phyloP scores from a whole-genome alignment of 768 basidiomycete species.

The Pseudohyphozyma bogoriensis region DNA sequence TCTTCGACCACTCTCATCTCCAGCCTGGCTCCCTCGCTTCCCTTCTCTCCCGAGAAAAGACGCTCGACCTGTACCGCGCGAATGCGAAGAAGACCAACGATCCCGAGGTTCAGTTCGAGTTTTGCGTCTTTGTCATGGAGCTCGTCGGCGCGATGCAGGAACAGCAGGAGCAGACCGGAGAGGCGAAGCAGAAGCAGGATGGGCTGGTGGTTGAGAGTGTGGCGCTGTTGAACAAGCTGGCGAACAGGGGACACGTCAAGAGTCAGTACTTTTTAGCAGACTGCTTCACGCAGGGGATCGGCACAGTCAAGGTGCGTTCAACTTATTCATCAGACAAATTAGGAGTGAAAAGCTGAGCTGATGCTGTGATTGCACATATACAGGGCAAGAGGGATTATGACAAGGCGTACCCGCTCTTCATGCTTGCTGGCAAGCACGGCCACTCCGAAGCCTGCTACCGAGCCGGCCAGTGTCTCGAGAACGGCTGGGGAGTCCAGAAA shows the following conservation, averaged over 20 bases:
- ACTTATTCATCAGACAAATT: background rate
- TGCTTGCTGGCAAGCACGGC: slow-evolving; percentile 91
- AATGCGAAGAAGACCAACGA: slow-evolving; percentile 99
- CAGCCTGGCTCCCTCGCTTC: slow-evolving; percentile 69
- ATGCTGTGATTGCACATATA: background rate
- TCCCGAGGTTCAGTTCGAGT: slow-evolving; percentile 94
- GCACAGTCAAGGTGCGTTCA: slow-evolving; percentile 22
- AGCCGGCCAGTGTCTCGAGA: slow-evolving; percentile 94
- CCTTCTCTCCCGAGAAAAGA: slow-evolving; percentile 87
- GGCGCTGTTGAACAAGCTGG: slow-evolving; percentile 73
- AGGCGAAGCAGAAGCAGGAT: slow-evolving; percentile 42
- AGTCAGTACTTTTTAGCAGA: slow-evolving; percentile 97
- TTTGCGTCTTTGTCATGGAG: slow-evolving; percentile 97
- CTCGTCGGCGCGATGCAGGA: slow-evolving; percentile 74
- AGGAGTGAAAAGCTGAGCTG: background rate
- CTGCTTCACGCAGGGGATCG: slow-evolving; percentile 80
- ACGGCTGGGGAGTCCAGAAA: slow-evolving; percentile 93
- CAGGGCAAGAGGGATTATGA: slow-evolving; percentile 85
- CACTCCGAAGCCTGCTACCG: slow-evolving; percentile 93
- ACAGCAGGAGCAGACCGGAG: slow-evolving; percentile 22
- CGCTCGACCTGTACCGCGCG: slow-evolving; percentile 89
- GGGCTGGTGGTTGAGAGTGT: slow-evolving; percentile 83
- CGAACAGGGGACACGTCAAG: slow-evolving; percentile 84
- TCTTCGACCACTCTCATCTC: slow-evolving; percentile 33
- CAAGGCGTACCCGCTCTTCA: slow-evolving; percentile 88